Evolutionary conservation across 2,329 filamentous ascomycete genomes (phyloP), one percentile per base, ranked within the genome.

Genomic region (Nemania sp.): DNA sequence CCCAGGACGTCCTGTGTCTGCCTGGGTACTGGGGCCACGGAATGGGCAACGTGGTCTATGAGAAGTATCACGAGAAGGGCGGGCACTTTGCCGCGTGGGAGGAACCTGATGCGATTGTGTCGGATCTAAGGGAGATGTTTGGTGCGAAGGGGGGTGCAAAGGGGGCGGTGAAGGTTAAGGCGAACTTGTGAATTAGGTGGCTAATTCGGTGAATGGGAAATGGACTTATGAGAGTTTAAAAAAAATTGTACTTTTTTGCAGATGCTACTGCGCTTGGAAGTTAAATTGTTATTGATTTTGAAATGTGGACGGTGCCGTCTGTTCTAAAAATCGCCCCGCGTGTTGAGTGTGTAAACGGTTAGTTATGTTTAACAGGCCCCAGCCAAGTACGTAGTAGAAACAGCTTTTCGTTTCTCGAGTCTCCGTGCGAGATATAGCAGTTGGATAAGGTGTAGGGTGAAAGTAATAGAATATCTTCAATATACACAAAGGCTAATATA

Each of bases 81-180:
- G 84, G 85, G 0, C 85, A 87, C 72, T 87, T 87, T 70, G 82
- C 83, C 4, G 83, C 85, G 11, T 83, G 80, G 73, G 85, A 88
- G 71, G 76, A 74, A 15, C 85, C 85, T 0, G 81, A 84, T 43
- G 75, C 75, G 6, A 75, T 87, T 22, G 81, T 78, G 0, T 76
- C 71, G 1, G 85, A 87, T 75, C 62, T 87, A 64, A 78, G 78
- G 66, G 79, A 77, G 13, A 86, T 87, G 83, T 86, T 86, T 75
- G 81, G 80, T 6, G 82, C 80, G 57, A 75, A 75, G 18, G 80
- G 80, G 0, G 77, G 77, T 5, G 80, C 79, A 2, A 64, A 61
- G 52, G 68, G 60, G 18, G 58, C 54, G 1, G 65, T 72, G 55
- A 71, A 70, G 60, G 54, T 49, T 15, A 49, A 43, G 41, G 49